These are phyloP conservation scores for Vaccinium myrtillus DNA, from an alignment of 148 eudicot species.

Conservation along the genomic window DNA sequence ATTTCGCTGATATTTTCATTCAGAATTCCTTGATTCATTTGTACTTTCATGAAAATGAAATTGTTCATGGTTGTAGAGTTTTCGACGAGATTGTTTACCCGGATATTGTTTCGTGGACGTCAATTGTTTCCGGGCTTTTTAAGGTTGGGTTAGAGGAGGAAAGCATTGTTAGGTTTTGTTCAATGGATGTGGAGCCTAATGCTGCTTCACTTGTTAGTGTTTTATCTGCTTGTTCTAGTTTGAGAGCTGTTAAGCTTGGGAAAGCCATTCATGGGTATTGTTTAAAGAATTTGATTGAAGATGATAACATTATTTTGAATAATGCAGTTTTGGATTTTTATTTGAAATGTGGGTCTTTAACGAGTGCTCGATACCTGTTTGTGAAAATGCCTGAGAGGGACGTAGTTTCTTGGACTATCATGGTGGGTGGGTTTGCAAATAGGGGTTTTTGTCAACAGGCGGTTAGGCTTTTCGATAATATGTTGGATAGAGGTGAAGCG, in stretches of 20 bases:
- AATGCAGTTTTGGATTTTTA: slow-evolving; percentile 26
- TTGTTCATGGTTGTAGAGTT: slow-evolving; percentile 18
- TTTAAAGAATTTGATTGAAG: slow-evolving; percentile 16
- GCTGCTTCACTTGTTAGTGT: slow-evolving; percentile 24
- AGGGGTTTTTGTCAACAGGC: slow-evolving; percentile 22
- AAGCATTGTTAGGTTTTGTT: slow-evolving; percentile 18
- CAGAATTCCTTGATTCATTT: slow-evolving; percentile 24
- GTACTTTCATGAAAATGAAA: slow-evolving; percentile 5
- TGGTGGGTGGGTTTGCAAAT: slow-evolving; percentile 24
- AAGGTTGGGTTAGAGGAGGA: slow-evolving; percentile 20
- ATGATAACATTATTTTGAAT: background rate
- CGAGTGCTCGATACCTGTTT: slow-evolving; percentile 19
- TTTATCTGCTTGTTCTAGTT: slow-evolving; percentile 22
- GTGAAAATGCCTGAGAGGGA: slow-evolving; percentile 19
- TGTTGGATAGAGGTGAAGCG: slow-evolving; percentile 23
- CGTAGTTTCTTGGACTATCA: slow-evolving; percentile 26
- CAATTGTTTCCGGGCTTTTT: slow-evolving; percentile 25
- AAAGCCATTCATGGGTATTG: slow-evolving; percentile 28
- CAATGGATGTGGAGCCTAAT: slow-evolving; percentile 29
- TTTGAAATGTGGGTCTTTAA: slow-evolving; percentile 18
- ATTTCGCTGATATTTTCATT: slow-evolving; percentile 19
- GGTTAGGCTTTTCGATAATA: slow-evolving; percentile 17
- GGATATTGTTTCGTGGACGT: slow-evolving; percentile 31
- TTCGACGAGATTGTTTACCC: slow-evolving; percentile 17
- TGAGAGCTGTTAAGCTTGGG: slow-evolving; percentile 15